Evolutionary conservation across 768 basidiomycete genomes (phyloP).

Genomic region (Psilocybe cubensis): DNA sequence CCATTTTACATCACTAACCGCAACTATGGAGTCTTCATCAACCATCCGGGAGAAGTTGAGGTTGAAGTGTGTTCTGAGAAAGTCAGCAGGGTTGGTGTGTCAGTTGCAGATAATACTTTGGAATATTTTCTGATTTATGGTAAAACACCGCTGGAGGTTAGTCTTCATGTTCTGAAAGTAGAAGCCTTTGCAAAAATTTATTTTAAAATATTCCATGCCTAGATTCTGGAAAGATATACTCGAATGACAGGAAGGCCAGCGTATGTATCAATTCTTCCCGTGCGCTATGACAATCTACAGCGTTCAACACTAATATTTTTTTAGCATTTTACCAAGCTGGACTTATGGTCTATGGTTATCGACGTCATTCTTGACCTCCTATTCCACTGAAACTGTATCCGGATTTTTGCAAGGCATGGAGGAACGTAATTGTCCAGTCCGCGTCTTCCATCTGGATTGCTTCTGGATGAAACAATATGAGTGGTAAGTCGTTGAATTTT

Average conservation of each 20-base stretch:
- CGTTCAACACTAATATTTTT: background rate
- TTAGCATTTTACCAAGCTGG: constrained; percentile 69
- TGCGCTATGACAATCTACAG: background rate
- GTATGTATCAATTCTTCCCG: constrained; percentile 23
- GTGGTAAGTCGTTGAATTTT: constrained; percentile 45
- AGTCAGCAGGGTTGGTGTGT: constrained; percentile 65
- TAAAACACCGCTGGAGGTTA: constrained; percentile 62
- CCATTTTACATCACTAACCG: constrained; percentile 74
- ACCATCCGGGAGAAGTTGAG: constrained; percentile 77
- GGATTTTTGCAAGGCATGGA: constrained; percentile 74
- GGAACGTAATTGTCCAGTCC: constrained; percentile 60
- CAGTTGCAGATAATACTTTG: constrained; percentile 62
- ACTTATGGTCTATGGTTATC: constrained; percentile 80
- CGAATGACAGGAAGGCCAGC: constrained; percentile 65
- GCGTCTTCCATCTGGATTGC: constrained; percentile 79
- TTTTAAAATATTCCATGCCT: background rate
- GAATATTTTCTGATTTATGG: constrained; percentile 79
- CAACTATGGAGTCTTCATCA: constrained; percentile 78
- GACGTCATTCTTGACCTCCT: constrained; percentile 76
- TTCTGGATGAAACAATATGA: constrained; percentile 80
- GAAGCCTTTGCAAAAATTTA: background rate
- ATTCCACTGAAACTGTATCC: constrained; percentile 69
- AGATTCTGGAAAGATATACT: constrained; percentile 67
- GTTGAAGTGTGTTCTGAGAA: constrained; percentile 73
- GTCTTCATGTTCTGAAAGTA: constrained; percentile 16